These are phyloP conservation scores for Pelargonium cotyledonis DNA, from an alignment of 441 rosid genomes.

Conservation along the genomic window DNA sequence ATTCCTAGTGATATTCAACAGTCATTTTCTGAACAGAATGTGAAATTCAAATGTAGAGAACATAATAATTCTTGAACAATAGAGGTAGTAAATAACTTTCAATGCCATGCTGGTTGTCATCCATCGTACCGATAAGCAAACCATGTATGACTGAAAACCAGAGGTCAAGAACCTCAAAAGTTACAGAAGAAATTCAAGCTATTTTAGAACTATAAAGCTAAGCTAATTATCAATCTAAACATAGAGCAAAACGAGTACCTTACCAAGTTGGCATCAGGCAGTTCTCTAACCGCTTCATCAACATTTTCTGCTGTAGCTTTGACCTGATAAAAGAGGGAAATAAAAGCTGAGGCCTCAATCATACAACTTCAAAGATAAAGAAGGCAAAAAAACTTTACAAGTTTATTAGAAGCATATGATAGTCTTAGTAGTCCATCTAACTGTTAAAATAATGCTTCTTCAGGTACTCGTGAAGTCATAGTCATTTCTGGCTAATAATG, in stretches of 20 bases:
- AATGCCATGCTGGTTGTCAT: not conserved
- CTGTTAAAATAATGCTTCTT: not conserved
- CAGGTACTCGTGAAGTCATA: too few species aligned
- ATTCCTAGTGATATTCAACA: constrained; percentile 1
- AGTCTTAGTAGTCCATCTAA: not conserved
- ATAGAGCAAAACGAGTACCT: constrained; percentile 44
- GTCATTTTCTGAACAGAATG: not conserved
- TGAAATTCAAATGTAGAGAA: not conserved
- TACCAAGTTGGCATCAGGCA: constrained; percentile 97
- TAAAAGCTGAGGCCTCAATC: not conserved
- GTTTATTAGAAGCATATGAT: not conserved
- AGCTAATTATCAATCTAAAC: constrained; percentile 17
- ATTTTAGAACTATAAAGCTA: constrained; percentile 9
- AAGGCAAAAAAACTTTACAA: not conserved
- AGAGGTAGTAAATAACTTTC: not conserved
- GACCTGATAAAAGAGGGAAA: constrained; percentile 42
- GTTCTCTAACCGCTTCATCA: constrained; percentile 90
- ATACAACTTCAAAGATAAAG: not conserved
- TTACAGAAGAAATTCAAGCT: not conserved
- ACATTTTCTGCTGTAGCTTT: constrained; percentile 89
- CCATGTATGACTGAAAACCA: not conserved
- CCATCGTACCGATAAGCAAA: not conserved
- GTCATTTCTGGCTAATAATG: not conserved
- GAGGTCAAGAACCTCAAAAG: not conserved
- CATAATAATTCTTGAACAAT: not conserved